Evolutionary conservation across 176 grass and related monocot species (phyloP), one percentile per base, ranked within the genome.

Genomic region (Aegilops umbellulata): DNA sequence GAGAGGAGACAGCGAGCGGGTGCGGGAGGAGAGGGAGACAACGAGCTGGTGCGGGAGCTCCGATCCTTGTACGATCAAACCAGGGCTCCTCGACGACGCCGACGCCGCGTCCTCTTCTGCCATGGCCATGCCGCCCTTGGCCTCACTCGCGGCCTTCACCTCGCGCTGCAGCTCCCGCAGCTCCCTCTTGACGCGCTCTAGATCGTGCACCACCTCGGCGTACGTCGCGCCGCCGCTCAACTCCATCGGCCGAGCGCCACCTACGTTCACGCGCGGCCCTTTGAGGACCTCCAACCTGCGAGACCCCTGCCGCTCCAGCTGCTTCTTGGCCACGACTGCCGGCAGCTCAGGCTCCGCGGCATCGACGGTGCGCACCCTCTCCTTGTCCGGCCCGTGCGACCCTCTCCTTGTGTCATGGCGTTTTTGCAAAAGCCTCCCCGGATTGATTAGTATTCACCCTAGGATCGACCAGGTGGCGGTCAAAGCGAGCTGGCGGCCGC

Each of bases 111-210:
- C 53, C 17, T 57, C 53, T 19, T 57, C 17, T 17, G 69, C 2
- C 62, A 79, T 76, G 14, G 41, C 67, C 1, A 26, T 67, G 53
- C 83, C 85, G 71, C 80, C 86, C 60, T 90, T 83, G 32, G 86
- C 63, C 6, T 83, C 88, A 26, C 70, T 82, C 2, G 86, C 75
- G 27, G 87, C 72, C 67, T 60, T 83, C 47, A 91, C 83, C 77
- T 95, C 90, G 8, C 77, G 87, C 79, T 94, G 92, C 62, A 98
- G 78, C 31, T 89, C 84, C 31, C 88, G 82, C 46, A 95, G 70
- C 82, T 98, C 93, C 32, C 41, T 66, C 88, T 94, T 95, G 74
- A 89, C 91, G 39, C 71, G 63, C 29, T 83, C 82, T 61, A 98
- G 67, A 51, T 95, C 86, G 17, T 38, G 84, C 85, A 91, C 87